phyloP scores from a whole-genome alignment of 139 green algal genomes.

The Tetraselmis chui region DNA sequence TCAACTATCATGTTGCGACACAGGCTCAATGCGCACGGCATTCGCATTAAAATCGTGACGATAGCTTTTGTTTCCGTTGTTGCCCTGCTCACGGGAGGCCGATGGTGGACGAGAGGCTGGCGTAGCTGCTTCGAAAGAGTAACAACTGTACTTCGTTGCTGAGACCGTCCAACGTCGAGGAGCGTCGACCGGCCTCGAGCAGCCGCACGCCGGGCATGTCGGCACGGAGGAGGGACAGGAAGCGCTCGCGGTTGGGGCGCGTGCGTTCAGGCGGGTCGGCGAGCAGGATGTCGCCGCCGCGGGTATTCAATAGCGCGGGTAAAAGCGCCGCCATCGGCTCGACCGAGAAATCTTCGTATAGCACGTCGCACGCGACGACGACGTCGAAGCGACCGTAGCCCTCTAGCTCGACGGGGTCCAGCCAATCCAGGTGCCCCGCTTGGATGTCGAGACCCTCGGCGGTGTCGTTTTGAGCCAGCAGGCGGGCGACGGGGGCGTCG shows the following conservation, averaged over 20 bases:
- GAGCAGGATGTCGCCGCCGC: slow-evolving; percentile 28
- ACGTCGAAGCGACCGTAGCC: slow-evolving; percentile 35
- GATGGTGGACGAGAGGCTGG: background rate
- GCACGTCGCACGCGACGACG: slow-evolving; percentile 60
- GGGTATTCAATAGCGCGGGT: slow-evolving; percentile 27
- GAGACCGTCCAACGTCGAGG: background rate
- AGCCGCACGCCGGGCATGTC: background rate
- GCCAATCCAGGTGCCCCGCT: background rate
- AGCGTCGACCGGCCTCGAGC: background rate
- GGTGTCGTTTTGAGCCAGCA: background rate
- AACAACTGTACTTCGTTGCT: background rate
- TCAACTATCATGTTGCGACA: too few species aligned
- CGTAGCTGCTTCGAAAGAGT: background rate
- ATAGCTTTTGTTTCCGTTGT: too few species aligned
- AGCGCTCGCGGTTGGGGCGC: slow-evolving; percentile 34
- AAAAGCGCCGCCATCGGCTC: slow-evolving; percentile 40
- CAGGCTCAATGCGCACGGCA: too few species aligned
- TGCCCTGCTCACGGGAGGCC: background rate
- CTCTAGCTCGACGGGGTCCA: background rate
- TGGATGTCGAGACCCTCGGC: too few species aligned
- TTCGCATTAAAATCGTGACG: too few species aligned
- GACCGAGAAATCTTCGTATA: slow-evolving; percentile 52
- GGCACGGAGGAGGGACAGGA: slow-evolving; percentile 18
- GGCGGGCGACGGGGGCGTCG: background rate
- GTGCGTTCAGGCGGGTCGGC: slow-evolving; percentile 47